phyloP scores from a whole-genome alignment of 2,329 filamentous ascomycete species.

The Tolypocladium inflatum region DNA sequence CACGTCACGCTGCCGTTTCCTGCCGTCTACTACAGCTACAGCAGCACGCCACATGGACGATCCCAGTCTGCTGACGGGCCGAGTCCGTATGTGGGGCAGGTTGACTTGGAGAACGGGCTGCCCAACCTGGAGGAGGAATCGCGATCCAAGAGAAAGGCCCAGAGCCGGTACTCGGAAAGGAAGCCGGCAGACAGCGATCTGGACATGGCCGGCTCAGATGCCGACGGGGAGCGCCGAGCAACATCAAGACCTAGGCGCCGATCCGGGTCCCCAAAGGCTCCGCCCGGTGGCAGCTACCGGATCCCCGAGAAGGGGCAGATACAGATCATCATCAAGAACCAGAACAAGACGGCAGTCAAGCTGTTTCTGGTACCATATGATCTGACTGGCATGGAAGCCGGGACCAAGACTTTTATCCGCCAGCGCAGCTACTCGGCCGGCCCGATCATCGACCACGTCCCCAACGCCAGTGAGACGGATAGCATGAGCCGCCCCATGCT shows the following conservation, averaged over 20 bases:
- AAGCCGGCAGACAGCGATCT: constrained; percentile 16
- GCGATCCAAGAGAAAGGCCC: constrained; percentile 37
- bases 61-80: constrained; percentile 71
- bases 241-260: constrained; percentile 39
- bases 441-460: constrained; percentile 63
- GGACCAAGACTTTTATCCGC: constrained; percentile 91
- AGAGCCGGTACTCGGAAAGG: constrained; percentile 32
- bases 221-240: constrained; percentile 20
- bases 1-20: constrained; percentile 89
- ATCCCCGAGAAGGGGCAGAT: constrained; percentile 91
- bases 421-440: constrained; percentile 89
- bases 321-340: constrained; percentile 96
- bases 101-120: constrained; percentile 81
- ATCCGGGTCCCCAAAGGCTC: constrained; percentile 42
- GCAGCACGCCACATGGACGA: constrained; percentile 52
- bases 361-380: constrained; percentile 92
- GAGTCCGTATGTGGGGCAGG: constrained; percentile 88
- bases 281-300: constrained; percentile 82
- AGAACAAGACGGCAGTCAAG: constrained; percentile 96
- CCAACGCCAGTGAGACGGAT: constrained; percentile 17
- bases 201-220: constrained; percentile 9
- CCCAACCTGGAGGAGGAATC: constrained; percentile 39
- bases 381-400: constrained; percentile 81
- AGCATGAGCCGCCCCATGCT: constrained; percentile 56
- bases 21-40: constrained; percentile 93